Evolutionary conservation across 129 eudicot species (phyloP).

Genomic region (Centrapalus pauciflorus): DNA sequence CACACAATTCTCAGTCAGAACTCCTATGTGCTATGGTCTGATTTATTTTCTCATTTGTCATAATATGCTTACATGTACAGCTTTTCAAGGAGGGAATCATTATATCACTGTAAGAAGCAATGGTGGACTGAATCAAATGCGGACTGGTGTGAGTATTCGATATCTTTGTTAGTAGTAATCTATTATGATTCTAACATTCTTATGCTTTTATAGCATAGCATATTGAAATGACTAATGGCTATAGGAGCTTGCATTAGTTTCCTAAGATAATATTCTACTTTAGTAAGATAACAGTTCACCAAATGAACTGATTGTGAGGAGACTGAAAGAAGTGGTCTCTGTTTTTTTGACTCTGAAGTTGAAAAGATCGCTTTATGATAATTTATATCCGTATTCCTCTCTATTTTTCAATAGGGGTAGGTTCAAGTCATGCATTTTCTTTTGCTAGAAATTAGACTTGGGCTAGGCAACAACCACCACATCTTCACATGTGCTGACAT

Average conservation of each 20-base stretch:
- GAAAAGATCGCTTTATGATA: not conserved
- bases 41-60: not conserved
- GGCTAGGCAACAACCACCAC: not conserved
- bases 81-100: conserved; percentile 42
- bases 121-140: conserved; percentile 98
- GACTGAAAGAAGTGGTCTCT: not conserved
- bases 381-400: not conserved
- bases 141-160: conserved; percentile 70
- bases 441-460: not conserved
- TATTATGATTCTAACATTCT: not conserved
- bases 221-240: too few relatives aligned
- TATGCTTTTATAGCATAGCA: not conserved
- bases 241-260: not conserved
- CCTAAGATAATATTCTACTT: not conserved
- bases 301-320: not conserved
- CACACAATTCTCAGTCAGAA: not conserved
- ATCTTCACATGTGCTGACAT: not conserved
- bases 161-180: not conserved
- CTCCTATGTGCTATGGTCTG: not conserved
- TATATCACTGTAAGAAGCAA: conserved; percentile 83
- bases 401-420: not conserved
- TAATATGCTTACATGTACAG: conserved; percentile 33
- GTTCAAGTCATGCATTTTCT: not conserved
- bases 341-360: not conserved
- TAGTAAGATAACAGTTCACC: not conserved